Evolutionary conservation across 257 asterid species (phyloP), one percentile per base, ranked within the genome.

Genomic region (Nicotiana paniculata): DNA sequence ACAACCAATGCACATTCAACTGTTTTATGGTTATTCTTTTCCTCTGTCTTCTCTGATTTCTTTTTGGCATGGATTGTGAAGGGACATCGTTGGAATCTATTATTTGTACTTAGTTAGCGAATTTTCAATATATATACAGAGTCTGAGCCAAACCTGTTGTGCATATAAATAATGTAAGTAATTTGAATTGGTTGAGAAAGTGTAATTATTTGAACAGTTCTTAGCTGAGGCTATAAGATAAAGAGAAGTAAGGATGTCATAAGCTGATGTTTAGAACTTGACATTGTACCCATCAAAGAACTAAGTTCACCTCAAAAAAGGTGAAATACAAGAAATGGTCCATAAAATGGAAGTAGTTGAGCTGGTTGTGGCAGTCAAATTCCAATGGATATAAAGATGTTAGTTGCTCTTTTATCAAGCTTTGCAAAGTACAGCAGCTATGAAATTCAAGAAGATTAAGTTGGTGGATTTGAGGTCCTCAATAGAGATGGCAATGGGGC

Each of bases 141-240:
- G 37, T 4, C 37, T 0, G 6, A 5, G 43, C 7, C 7, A 35
- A 30, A 30, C 4, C 33, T 30, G 2, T 30, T 81, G 87, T 17
- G 90, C 88, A 43, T 43, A 81, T 30, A 89, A 77, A 59, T 81
- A 12, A 63, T 11, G 90, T 90, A 65, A 88, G 81, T 46, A 46
- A 81, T 81, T 32, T 15, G 86, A 28, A 3, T 88, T 78, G 54
- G 54, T 46, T 46, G 10, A 46, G 86, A 87, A 83, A 8, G 88
- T 84, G 54, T 75, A 64, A 8, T 79, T 55, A 10, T 81, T 86
- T 78, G 89, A 86, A 87, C 90, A 89, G 55, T 65, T 58, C 72
- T 67, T 64, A 43, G 88, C 79, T 1, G 85, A 79, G 61, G 87
- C 86, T 66, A 46, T 10, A 3, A 46, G 54, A 48, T 8, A 55